Percentiles rank a stretch among this genome's conserved stretches.
Evolutionary conservation across 345 rosid genomes (phyloP).

Genomic region (Camelina sativa): DNA sequence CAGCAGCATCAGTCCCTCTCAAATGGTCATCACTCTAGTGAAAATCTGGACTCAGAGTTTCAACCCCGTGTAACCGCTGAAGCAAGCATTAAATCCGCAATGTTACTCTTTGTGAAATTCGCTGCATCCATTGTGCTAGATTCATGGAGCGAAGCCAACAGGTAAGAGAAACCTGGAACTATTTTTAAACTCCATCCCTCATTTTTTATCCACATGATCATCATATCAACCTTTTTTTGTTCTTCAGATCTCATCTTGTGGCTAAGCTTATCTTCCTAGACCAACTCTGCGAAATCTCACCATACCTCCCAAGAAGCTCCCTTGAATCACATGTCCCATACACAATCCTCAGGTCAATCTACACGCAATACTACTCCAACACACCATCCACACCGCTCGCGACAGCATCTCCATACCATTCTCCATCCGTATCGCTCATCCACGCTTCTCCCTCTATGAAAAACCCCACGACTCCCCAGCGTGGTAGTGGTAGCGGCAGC

Average conservation of each 20-base stretch:
- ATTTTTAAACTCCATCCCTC: background rate
- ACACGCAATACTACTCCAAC: slow-evolving; percentile 82
- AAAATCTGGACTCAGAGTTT: slow-evolving; percentile 68
- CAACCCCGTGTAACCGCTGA: slow-evolving; percentile 73
- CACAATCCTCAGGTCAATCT: slow-evolving; percentile 83
- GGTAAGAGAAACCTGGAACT: slow-evolving; percentile 49
- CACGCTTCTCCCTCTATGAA: slow-evolving; percentile 77
- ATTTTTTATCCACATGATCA: slow-evolving; percentile 7
- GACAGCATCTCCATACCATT: slow-evolving; percentile 65
- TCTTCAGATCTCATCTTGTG: slow-evolving; percentile 83
- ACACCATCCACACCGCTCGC: slow-evolving; percentile 58
- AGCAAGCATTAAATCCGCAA: slow-evolving; percentile 89
- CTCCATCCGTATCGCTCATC: slow-evolving; percentile 70
- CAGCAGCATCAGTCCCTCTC: slow-evolving; percentile 66
- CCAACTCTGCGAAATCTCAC: slow-evolving; percentile 92
- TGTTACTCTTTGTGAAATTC: slow-evolving; percentile 91
- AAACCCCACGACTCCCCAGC: slow-evolving; percentile 80
- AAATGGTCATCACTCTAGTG: slow-evolving; percentile 66
- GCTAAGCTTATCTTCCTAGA: slow-evolving; percentile 95
- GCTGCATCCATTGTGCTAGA: slow-evolving; percentile 84
- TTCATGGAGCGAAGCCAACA: slow-evolving; percentile 82
- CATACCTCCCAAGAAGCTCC: slow-evolving; percentile 86
- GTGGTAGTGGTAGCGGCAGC: slow-evolving; percentile 48
- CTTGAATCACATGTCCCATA: slow-evolving; percentile 88
- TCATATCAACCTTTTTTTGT: background rate